Evolutionary conservation across 139 green algal species (phyloP).

Genomic region (Picochlorum sp.): DNA sequence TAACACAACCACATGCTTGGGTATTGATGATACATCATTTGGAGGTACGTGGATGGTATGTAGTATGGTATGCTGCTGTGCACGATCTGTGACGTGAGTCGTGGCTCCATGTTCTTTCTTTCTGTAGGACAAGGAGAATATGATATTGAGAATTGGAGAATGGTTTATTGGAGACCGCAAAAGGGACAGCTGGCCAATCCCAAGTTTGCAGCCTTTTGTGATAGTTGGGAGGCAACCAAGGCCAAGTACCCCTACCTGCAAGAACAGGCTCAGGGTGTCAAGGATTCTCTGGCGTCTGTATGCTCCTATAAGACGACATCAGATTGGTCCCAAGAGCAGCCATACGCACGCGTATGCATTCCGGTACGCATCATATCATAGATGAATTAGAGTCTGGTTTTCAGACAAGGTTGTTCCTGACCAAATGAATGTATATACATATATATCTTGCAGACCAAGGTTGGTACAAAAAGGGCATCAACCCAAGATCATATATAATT

Average conservation of each 20-base stretch:
- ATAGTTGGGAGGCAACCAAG: conserved; percentile 1
- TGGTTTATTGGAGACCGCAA: background rate
- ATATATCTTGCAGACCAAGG: background rate
- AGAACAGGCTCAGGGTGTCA: background rate
- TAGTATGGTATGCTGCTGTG: background rate
- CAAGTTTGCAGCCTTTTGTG: conserved; percentile 1
- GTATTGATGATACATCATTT: background rate
- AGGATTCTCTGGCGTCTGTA: background rate
- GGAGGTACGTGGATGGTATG: background rate
- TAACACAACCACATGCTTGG: background rate
- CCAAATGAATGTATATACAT: background rate
- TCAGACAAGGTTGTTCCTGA: background rate
- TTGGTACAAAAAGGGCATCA: background rate
- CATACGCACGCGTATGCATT: background rate
- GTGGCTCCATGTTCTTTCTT: background rate
- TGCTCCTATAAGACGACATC: background rate
- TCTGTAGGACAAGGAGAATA: background rate
- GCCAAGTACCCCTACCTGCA: background rate
- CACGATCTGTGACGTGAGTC: background rate
- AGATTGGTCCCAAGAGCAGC: background rate
- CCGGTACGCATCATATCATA: background rate
- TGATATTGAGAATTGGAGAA: conserved; percentile 4
- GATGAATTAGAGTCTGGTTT: background rate
- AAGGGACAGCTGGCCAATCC: conserved; percentile 1
- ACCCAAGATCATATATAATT: background rate